A percentile compares a stretch with the other conserved stretches of the same genome.
Evolutionary conservation across 164 flowering plant species (phyloP).

Genomic region (Vitis rotundifolia): DNA sequence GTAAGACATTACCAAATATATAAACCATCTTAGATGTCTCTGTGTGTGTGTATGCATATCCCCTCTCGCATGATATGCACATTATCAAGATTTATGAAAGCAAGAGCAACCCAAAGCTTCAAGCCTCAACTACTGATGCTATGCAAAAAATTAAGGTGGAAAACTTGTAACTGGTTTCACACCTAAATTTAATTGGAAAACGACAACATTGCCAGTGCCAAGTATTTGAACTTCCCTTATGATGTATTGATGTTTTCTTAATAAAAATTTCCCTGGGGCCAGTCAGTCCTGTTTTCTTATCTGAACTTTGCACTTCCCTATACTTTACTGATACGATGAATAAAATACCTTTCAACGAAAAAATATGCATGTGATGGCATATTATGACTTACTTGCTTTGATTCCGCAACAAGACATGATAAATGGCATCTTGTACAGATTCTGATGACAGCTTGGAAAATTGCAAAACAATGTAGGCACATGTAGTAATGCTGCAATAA

Average conservation of each 20-base stretch:
- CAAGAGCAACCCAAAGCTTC: background rate
- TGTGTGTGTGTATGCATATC: too few species aligned
- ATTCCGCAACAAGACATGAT: conserved; percentile 44
- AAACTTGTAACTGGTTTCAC: background rate
- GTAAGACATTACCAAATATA: background rate
- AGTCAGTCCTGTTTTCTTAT: too few species aligned
- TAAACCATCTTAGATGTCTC: background rate
- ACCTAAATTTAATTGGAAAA: background rate
- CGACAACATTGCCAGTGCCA: background rate
- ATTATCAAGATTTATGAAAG: too few species aligned
- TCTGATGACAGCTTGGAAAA: conserved; percentile 60
- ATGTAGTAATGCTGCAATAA: conserved; percentile 58
- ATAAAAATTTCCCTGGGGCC: too few species aligned
- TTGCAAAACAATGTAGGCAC: conserved; percentile 58
- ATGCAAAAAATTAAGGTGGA: background rate
- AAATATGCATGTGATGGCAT: too few species aligned
- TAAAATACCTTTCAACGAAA: too few species aligned
- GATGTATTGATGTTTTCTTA: too few species aligned
- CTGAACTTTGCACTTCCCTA: too few species aligned
- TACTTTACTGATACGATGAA: too few species aligned
- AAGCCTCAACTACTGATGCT: background rate
- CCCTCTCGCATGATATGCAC: too few species aligned
- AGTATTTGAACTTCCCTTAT: too few species aligned
- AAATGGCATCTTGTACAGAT: conserved; percentile 56
- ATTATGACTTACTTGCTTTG: conserved; percentile 34